Evolutionary conservation across 352 stramenopile species (phyloP).

Genomic region (Phytophthora pini): DNA sequence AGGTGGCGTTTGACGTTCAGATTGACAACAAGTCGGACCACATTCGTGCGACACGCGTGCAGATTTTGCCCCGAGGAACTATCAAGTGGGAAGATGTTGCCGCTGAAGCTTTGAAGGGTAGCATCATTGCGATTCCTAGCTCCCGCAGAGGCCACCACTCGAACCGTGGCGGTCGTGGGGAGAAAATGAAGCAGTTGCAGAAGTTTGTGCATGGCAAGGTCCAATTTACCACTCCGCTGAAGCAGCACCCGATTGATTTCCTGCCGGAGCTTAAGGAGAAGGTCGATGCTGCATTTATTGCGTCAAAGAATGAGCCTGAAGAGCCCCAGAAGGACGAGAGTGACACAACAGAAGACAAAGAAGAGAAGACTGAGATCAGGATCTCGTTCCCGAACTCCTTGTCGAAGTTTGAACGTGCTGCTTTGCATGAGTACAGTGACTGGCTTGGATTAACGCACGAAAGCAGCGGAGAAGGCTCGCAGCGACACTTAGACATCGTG

Average conservation of each 20-base stretch:
- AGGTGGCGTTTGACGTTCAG: constrained; percentile 78
- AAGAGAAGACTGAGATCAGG: constrained; percentile 38
- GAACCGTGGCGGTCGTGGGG: constrained; percentile 32
- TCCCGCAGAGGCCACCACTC: constrained; percentile 33
- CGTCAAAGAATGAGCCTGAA: constrained; percentile 21
- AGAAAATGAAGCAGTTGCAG: constrained; percentile 42
- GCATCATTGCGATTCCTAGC: constrained; percentile 52
- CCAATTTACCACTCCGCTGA: constrained; percentile 37
- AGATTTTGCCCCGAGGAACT: constrained; percentile 60
- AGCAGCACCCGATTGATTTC: constrained; percentile 66
- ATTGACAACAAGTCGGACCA: constrained; percentile 58
- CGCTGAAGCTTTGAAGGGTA: constrained; percentile 47
- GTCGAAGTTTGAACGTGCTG: constrained; percentile 71
- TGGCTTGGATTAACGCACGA: constrained; percentile 63
- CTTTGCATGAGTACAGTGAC: constrained; percentile 71
- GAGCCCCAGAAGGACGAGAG: constrained; percentile 19
- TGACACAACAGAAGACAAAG: constrained; percentile 19
- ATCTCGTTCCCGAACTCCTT: constrained; percentile 50
- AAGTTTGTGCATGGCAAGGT: constrained; percentile 54
- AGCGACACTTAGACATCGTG: constrained; percentile 49
- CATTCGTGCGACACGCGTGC: constrained; percentile 63
- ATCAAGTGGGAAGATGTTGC: constrained; percentile 72
- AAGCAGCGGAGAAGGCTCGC: constrained; percentile 50
- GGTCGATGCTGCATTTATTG: constrained; percentile 56
- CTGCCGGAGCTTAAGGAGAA: constrained; percentile 66